Evolutionary conservation across 2,329 filamentous ascomycete species (phyloP).

Genomic region (Monosporascus sp.): DNA sequence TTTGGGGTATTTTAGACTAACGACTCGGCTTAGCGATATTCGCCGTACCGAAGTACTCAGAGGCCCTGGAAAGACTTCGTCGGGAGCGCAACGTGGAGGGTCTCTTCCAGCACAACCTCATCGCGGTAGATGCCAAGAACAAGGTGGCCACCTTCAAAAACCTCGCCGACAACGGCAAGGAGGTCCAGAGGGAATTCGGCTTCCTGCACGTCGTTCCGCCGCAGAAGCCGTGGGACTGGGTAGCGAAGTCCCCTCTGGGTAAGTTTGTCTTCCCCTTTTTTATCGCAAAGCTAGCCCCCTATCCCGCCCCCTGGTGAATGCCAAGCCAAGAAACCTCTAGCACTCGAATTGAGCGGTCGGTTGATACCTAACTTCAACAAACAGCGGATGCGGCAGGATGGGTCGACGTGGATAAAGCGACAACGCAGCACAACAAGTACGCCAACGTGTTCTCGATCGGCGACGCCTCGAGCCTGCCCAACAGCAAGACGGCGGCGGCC

Average conservation of each 20-base stretch:
- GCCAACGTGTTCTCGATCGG: slow-evolving; percentile 36
- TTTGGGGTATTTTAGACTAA: slow-evolving; percentile 6
- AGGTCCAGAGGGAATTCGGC: slow-evolving; percentile 28
- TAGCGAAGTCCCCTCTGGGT: slow-evolving; percentile 31
- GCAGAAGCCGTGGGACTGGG: slow-evolving; percentile 28
- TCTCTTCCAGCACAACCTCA: slow-evolving; percentile 34
- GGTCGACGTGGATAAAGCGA: slow-evolving; percentile 30
- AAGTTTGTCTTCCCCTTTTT: slow-evolving; percentile 14
- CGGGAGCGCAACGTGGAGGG: slow-evolving; percentile 31
- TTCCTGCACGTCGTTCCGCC: slow-evolving; percentile 34
- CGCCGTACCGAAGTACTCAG: slow-evolving; percentile 33
- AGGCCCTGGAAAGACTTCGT: slow-evolving; percentile 29
- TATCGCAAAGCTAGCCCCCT: not conserved
- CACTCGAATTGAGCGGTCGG: not conserved
- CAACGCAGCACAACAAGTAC: slow-evolving; percentile 30
- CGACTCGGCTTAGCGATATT: slow-evolving; percentile 28
- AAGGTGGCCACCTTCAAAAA: slow-evolving; percentile 32
- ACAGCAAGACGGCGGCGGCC: slow-evolving; percentile 41
- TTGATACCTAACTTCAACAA: slow-evolving; percentile 45
- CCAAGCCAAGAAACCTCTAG: not conserved
- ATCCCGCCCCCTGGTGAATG: not conserved
- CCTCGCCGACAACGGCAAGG: slow-evolving; percentile 23
- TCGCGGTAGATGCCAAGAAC: slow-evolving; percentile 29
- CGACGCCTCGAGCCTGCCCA: slow-evolving; percentile 34
- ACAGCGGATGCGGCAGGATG: slow-evolving; percentile 34